Evolutionary conservation across 768 basidiomycete species (phyloP), one percentile per base, ranked within the genome.

Genomic region (Kwoniella europaea): DNA sequence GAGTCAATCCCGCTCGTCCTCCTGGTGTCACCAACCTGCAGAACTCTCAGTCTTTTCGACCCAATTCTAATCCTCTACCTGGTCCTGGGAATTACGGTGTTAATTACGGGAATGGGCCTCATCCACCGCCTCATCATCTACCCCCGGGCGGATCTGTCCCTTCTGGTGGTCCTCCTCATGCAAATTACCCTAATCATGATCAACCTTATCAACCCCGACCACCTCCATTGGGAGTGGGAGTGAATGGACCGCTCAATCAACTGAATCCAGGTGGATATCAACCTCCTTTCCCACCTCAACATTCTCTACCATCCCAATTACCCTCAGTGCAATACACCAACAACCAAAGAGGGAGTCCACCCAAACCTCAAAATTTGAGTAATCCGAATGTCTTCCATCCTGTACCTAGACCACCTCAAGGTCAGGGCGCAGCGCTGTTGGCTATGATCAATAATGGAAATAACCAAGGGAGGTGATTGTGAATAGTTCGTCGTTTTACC

Each of bases 351-450:
- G 46, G 29, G 41, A 68, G 58, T 63, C 59, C 66, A 15, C 67
- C 67, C 29, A 63, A 63, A 54, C 18, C 24, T 22, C 63, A 63
- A 20, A 55, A 70, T 53, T 18, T 55, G 59, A 59, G 12, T 59
- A 62, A 59, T 61, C 57, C 68, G 43, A 58, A 64, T 67, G 67
- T 68, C 18, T 54, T 54, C 43, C 72, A 73, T 61, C 72, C 72
- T 66, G 63, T 69, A 22, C 72, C 72, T 50, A 64, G 72, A 63
- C 72, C 67, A 12, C 67, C 72, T 2, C 63, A 27, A n/a, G 67
- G 67, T 41, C 59, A 61, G 35, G 60, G 68, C 27, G 58, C 58
- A 22, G 61, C 52, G 6, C 15, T 71, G 60, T 55, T 74, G 65
- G 72, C 69, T 56, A 63, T 74, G 68, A 60, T 74, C 44, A 74